Evolutionary conservation across 495 filamentous ascomycete species (phyloP), one percentile per base, ranked within the genome.

Genomic region (Lasiosphaeris hirsuta): DNA sequence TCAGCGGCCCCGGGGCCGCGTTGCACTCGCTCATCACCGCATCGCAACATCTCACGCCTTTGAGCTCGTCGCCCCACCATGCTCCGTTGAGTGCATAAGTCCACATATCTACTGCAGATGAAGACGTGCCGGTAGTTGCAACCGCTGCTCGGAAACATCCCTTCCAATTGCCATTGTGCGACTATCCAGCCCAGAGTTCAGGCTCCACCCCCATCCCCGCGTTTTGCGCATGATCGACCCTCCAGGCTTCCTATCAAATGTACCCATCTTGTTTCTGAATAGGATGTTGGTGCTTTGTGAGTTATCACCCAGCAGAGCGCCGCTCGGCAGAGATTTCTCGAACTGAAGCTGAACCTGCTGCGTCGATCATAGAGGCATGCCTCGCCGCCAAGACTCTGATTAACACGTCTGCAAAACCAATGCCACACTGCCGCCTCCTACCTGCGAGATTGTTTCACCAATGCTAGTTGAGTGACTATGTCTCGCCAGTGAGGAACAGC

Each of bases 61-160:
- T 15, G 38, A 47, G 15, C 30, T 30, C 23, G 41, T 46, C 55
- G 23, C 57, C 41, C 60, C 60, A 56, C 14, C 38, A 13, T 49
- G 30, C 23, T 33, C 30, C 56, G 42, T 37, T 34, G 15, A 43
- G 55, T 56, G 55, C 60, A 58, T 57, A 46, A 55, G 41, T 59
- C 56, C n/a, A 63, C 51, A 63, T 47, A 56, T 52, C 38, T 46
- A 10, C 43, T 56, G 56, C 46, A 51, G 54, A 44, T 49, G 37
- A 37, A 15, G 19, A 30, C 34, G 59, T 35, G 47, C 48, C 60
- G 55, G 60, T 62, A 62, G 60, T 62, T 58, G 47, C 30, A 36
- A 45, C 11, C 39, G 18, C 52, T 34, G 18, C 46, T 14, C 7
- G 38, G n/a, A 13, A 45, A 39, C 36, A 33, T 33, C 40, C 38